Percentiles rank a stretch among this genome's conserved stretches.
These are phyloP conservation scores for Blastobotrys raffinosifermentans DNA, from an alignment of 1,139 yeast genomes.

Conservation along the genomic window DNA sequence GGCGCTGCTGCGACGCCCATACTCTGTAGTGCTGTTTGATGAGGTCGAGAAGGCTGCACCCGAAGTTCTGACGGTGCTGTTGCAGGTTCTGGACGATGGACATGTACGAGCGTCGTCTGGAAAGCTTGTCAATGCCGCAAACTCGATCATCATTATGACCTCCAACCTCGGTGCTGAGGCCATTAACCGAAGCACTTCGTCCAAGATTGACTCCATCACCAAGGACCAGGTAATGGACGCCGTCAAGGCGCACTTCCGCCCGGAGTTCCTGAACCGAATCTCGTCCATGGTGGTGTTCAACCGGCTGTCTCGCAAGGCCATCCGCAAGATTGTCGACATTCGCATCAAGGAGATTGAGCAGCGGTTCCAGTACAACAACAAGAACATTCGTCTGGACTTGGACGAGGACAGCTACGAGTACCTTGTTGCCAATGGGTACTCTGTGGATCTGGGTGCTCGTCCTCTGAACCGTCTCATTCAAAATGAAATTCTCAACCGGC, in stretches of 20 bases:
- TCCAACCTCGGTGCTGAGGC: slow-evolving; percentile 94
- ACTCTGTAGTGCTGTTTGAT: slow-evolving; percentile 89
- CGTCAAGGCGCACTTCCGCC: slow-evolving; percentile 89
- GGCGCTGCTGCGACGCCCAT: slow-evolving; percentile 84
- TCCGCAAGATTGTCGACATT: slow-evolving; percentile 82
- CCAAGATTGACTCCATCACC: slow-evolving; percentile 51
- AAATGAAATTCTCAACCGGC: slow-evolving; percentile 72
- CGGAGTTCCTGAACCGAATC: slow-evolving; percentile 94
- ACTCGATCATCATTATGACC: slow-evolving; percentile 91
- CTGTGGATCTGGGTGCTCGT: slow-evolving; percentile 92
- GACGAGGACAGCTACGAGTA: slow-evolving; percentile 73
- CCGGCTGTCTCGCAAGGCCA: slow-evolving; percentile 84
- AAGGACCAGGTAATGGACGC: slow-evolving; percentile 75
- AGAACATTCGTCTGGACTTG: slow-evolving; percentile 62
- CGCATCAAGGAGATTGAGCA: slow-evolving; percentile 78
- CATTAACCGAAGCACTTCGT: slow-evolving; percentile 60
- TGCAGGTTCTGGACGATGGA: slow-evolving; percentile 95
- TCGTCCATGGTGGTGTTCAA: slow-evolving; percentile 89
- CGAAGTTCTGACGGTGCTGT: slow-evolving; percentile 83
- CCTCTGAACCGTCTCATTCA: slow-evolving; percentile 94
- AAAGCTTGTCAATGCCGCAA: slow-evolving; percentile 85
- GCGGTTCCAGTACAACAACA: slow-evolving; percentile 79
- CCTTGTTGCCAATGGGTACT: slow-evolving; percentile 71
- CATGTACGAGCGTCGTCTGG: slow-evolving; percentile 93
- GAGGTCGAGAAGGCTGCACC: slow-evolving; percentile 99